Evolutionary conservation across 495 filamentous ascomycete genomes (phyloP), one percentile per base, ranked within the genome.

Genomic region (Hypoxylon trugodes): DNA sequence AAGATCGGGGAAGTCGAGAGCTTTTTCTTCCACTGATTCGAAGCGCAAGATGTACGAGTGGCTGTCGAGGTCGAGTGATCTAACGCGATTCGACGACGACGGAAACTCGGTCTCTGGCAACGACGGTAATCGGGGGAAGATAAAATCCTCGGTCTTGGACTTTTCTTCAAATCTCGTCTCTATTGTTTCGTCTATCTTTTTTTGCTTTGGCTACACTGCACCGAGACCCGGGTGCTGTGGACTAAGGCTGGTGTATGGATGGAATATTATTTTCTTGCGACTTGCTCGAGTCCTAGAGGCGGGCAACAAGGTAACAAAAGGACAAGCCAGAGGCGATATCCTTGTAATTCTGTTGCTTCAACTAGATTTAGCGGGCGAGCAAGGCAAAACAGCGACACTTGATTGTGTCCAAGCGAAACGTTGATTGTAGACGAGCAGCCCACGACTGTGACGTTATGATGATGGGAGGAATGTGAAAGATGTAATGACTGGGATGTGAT

Each of bases 111-210:
- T 62, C 30, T 61, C 59, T 70, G 60, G 65, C 67, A 54, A 61
- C 70, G 67, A 70, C 64, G 64, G 47, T 35, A n/a, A 65, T 62
- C 57, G 64, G 49, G 35, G 53, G 47, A 61, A 59, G 40, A 41
- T 36, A 40, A 28, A 56, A 13, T 59, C 40, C 52, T 61, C 51
- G 49, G 52, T 41, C 52, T 58, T 47, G 18, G 16, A 26, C 28
- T 42, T 33, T 37, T 52, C 22, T 49, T 64, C 54, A 59, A 65
- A 54, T 50, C 24, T 73, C 68, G 66, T 66, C 48, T 70, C 59
- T 72, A 70, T 66, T 72, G 67, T 67, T n/a, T 61, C 32, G 52
- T 66, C 70, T 69, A 70, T 68, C 51, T 70, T 60, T 36, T 46
- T 46, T 25, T 46, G 26, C 12, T 30, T 54, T 61, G 63, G 55